Conservation (phyloP, 345 rosid species). For the Bretschneidera sinensis region DNA sequence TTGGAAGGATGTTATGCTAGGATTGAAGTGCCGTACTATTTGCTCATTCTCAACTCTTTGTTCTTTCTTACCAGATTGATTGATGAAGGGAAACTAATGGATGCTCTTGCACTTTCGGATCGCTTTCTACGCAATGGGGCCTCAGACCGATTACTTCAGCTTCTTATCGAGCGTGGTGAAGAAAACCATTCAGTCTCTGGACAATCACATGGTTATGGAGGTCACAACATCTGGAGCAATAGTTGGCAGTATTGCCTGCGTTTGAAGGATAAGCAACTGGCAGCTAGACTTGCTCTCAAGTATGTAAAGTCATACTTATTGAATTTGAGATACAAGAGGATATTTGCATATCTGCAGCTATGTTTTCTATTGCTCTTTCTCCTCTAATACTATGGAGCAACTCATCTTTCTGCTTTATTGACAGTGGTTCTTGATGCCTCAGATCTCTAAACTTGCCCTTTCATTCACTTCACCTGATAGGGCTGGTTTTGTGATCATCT, state of each 20-base stretch:
- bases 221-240: slow-evolving; percentile 61
- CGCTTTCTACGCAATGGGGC: slow-evolving; percentile 90
- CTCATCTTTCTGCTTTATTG: too few species aligned
- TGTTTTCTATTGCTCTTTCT: background rate
- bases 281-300: slow-evolving; percentile 87
- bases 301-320: slow-evolving; percentile 33
- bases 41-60: background rate
- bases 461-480: background rate
- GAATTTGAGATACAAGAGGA: background rate
- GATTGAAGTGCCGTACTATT: slow-evolving; percentile 14
- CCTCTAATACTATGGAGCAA: background rate
- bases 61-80: slow-evolving; percentile 49
- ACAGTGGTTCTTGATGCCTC: background rate
- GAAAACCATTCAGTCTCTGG: slow-evolving; percentile 50
- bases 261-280: slow-evolving; percentile 83
- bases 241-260: slow-evolving; percentile 98
- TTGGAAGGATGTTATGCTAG: background rate
- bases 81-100: slow-evolving; percentile 83
- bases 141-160: slow-evolving; percentile 80
- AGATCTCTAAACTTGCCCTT: background rate
- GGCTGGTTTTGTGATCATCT: too few species aligned
- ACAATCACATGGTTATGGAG: slow-evolving; percentile 50
- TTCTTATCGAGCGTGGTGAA: slow-evolving; percentile 71
- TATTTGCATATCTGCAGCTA: background rate
- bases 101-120: slow-evolving; percentile 97